phyloP scores from a whole-genome alignment of 1,284 basidiomycete genomes.

The Cutaneotrichosporon sp. region DNA sequence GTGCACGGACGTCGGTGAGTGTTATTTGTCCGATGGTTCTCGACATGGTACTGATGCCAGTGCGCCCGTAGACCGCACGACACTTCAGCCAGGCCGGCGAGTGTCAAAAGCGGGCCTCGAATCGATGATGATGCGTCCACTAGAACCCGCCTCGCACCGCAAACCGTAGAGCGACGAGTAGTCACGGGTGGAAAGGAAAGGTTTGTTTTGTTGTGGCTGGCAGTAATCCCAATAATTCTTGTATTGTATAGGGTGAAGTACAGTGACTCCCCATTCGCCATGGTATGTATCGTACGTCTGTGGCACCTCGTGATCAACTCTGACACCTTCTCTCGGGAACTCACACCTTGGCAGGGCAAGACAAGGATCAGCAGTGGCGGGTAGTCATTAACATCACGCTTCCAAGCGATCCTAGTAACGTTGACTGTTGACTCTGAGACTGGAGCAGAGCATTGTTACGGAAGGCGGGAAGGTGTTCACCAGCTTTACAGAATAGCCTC shows the following conservation, averaged over 20 bases:
- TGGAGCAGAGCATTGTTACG: background rate
- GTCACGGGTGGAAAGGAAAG: background rate
- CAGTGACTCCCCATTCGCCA: background rate
- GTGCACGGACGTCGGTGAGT: slow-evolving; percentile 66
- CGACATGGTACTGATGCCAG: slow-evolving; percentile 25
- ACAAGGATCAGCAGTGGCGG: background rate
- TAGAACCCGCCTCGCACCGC: slow-evolving; percentile 5
- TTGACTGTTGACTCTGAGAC: background rate
- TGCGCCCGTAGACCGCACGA: slow-evolving; percentile 79
- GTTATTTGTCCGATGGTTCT: background rate
- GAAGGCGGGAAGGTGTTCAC: background rate
- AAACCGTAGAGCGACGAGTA: background rate
- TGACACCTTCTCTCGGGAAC: background rate
- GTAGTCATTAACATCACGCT: background rate
- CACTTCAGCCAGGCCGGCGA: slow-evolving; percentile 76
- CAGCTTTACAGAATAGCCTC: slow-evolving; percentile 3
- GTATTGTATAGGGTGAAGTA: background rate
- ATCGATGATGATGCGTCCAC: slow-evolving; percentile 48
- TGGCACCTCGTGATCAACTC: background rate
- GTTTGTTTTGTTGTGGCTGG: background rate
- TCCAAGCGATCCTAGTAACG: background rate
- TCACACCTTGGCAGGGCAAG: background rate
- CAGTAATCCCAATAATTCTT: background rate
- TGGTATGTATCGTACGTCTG: background rate
- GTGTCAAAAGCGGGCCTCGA: slow-evolving; percentile 88